phyloP scores from a whole-genome alignment of 1,284 basidiomycete genomes.

The Vanrija sp. region DNA sequence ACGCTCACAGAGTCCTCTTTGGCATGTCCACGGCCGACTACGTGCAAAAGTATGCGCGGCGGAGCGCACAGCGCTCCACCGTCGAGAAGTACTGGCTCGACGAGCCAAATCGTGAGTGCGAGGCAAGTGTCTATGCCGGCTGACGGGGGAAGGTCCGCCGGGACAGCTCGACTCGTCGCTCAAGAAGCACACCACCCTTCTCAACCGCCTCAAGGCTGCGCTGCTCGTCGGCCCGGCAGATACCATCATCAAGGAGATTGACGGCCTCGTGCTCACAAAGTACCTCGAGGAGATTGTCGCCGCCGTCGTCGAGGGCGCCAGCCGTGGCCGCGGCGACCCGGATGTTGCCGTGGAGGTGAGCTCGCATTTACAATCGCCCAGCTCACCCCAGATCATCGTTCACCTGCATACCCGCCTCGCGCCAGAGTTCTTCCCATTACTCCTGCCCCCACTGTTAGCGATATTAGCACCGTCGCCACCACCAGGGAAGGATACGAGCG shows the following conservation, averaged over 20 bases:
- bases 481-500: constrained; percentile 37
- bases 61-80: constrained; percentile 33
- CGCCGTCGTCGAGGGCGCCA: constrained; percentile 79
- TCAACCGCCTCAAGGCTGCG: constrained; percentile 69
- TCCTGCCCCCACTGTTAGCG: constrained; percentile 63
- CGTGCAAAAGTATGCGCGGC: constrained; percentile 39
- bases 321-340: constrained; percentile 76
- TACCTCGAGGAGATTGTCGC: constrained; percentile 92
- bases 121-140: background rate
- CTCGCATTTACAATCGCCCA: constrained; percentile 1
- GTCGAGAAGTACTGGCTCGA: constrained; percentile 47
- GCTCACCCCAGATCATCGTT: constrained; percentile 66
- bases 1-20: background rate
- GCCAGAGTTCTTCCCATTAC: constrained; percentile 69
- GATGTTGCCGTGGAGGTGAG: constrained; percentile 87
- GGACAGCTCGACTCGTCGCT: constrained; percentile 76
- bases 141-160: constrained; percentile 33
- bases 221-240: constrained; percentile 53
- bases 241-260: constrained; percentile 85
- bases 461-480: constrained; percentile 59
- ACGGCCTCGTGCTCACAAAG: constrained; percentile 84
- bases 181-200: constrained; percentile 87
- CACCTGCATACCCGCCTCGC: constrained; percentile 80
- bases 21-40: constrained; percentile 43
- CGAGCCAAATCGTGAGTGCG: constrained; percentile 41